Evolutionary conservation across 495 filamentous ascomycete species (phyloP).

Genomic region (Aspergillus panamensis): DNA sequence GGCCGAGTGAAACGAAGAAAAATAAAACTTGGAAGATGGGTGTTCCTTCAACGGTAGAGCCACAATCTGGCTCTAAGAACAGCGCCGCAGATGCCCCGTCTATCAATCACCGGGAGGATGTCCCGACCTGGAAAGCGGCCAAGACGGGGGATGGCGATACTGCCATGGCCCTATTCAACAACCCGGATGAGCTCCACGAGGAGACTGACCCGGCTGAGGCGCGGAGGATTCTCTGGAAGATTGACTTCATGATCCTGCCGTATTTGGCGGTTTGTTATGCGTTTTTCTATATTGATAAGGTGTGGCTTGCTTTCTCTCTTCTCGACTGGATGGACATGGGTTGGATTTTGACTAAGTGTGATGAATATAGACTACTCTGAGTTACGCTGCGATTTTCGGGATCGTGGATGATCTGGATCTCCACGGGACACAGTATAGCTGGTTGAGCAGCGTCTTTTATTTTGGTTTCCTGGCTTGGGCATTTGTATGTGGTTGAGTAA

Average conservation of each 20-base stretch:
- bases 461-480: slow-evolving; percentile 50
- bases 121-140: slow-evolving; percentile 27
- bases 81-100: slow-evolving; percentile 23
- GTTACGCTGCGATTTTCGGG: slow-evolving; percentile 58
- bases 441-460: slow-evolving; percentile 49
- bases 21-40: slow-evolving; percentile 1
- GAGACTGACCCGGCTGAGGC: slow-evolving; percentile 48
- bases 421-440: slow-evolving; percentile 48
- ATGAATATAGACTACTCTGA: slow-evolving; percentile 48
- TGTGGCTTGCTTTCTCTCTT: slow-evolving; percentile 22
- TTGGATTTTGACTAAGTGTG: slow-evolving; percentile 6
- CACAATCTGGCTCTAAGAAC: slow-evolving; percentile 23
- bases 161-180: slow-evolving; percentile 44
- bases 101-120: slow-evolving; percentile 28
- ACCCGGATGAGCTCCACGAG: slow-evolving; percentile 43
- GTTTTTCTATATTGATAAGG: slow-evolving; percentile 60
- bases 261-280: slow-evolving; percentile 56
- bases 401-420: slow-evolving; percentile 48
- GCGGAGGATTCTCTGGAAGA: slow-evolving; percentile 49
- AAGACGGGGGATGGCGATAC: slow-evolving; percentile 40
- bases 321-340: not conserved
- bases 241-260: slow-evolving; percentile 50
- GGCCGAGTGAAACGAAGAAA: not conserved
- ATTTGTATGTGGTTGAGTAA: slow-evolving; percentile 25
- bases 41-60: slow-evolving; percentile 9